Base-by-base conservation (phyloP, 306 rosid species). In the Lagenaria siceraria region DNA sequence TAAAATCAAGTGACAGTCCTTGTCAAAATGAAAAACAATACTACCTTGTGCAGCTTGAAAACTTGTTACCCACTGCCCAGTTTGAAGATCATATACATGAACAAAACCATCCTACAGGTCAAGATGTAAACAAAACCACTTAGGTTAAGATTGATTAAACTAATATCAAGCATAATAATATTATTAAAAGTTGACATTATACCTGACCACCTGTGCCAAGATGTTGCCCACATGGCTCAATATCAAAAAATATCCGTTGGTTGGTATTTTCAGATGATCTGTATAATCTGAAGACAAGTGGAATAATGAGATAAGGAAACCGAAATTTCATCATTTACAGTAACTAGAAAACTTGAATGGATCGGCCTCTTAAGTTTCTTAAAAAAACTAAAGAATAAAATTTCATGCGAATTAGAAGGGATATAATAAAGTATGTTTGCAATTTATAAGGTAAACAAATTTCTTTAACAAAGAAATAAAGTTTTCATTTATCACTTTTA, bases 151-250 rank as follows among this genome's bases (percentile, higher is more conserved):
- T 42, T 24, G 55, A 72, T 27, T 27, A 71, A 70, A 25, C 48
- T 6, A 48, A 60, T 9, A 75, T 21, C 14, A 53, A 64, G 63
- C 52, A 78, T 14, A 10, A 18, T 80, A 73, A 24, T 18, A 78
- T 75, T 51, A 25, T 74, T 53, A 66, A 74, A 82, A 77, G 38
- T 60, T 78, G 77, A 31, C 51, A 71, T 22, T 40, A 62, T 85
- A 92, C 98, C 99, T 95, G 99, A 78, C 99, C 99, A 66, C 99
- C 99, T 3, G 99, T 89, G 77, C 93, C 91, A 79, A 95, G 99
- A 86, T 89, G 81, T 82, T 63, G 87, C 48, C 97, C 97, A 35
- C 83, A 88, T 79, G 97, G 97, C 85, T 92, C 99, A 76, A 92
- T 85, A 87, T 95, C 99, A 82, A 95, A 92, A 77, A 80, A 79